These are phyloP conservation scores for Nymphaea colorata DNA, from an alignment of 164 flowering plant species.

Conservation along the genomic window DNA sequence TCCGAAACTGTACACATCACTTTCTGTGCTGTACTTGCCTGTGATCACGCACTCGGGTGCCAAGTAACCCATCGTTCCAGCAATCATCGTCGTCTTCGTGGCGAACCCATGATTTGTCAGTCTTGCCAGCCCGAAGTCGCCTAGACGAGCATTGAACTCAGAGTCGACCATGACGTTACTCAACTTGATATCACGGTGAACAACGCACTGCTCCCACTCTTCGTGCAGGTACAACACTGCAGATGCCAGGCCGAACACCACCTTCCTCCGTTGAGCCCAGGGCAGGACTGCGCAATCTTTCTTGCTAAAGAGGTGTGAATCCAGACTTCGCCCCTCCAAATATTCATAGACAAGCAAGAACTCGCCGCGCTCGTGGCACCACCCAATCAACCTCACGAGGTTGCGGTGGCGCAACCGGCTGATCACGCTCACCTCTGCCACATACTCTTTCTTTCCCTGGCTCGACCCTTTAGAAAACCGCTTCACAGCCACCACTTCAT, in stretches of 20 bases:
- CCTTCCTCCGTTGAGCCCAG: too few species aligned
- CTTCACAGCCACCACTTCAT: constrained; percentile 44
- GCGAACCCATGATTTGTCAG: constrained; percentile 33
- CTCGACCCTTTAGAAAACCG: constrained; percentile 24
- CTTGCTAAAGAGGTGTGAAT: constrained; percentile 23
- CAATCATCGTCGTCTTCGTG: constrained; percentile 22
- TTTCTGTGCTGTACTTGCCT: constrained; percentile 37
- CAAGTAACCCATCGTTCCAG: constrained; percentile 43
- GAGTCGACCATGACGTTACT: background rate
- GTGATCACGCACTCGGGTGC: constrained; percentile 37
- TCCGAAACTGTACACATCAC: constrained; percentile 46
- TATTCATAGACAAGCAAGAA: constrained; percentile 54
- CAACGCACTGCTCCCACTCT: too few species aligned
- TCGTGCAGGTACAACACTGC: too few species aligned
- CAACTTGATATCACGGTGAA: too few species aligned
- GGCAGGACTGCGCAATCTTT: background rate
- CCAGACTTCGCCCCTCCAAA: constrained; percentile 60
- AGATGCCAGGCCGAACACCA: too few species aligned
- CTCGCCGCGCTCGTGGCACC: constrained; percentile 49
- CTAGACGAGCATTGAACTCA: constrained; percentile 31
- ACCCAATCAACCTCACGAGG: constrained; percentile 48
- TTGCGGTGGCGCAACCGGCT: constrained; percentile 50
- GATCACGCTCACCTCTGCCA: constrained; percentile 49
- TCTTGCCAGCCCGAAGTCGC: constrained; percentile 43
- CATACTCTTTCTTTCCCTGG: constrained; percentile 41